Evolutionary conservation across 768 basidiomycete species (phyloP).

Genomic region (Albatrellus ellisii): DNA sequence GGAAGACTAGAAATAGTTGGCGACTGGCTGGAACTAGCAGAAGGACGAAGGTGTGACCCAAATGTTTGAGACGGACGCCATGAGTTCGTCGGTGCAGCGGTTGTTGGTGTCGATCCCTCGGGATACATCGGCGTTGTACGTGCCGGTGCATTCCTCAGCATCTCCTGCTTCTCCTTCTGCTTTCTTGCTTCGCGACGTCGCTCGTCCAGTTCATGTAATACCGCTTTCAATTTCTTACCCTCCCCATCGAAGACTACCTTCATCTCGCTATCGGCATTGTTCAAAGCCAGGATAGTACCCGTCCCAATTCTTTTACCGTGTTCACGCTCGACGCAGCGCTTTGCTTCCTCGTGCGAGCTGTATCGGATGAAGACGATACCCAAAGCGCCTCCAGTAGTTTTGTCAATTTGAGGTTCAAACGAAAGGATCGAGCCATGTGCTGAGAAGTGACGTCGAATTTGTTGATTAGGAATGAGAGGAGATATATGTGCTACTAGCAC

Average conservation of each 20-base stretch:
- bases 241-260: slow-evolving; percentile 74
- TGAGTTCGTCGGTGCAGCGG: slow-evolving; percentile 1
- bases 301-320: slow-evolving; percentile 50
- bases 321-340: slow-evolving; percentile 47
- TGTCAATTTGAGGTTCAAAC: slow-evolving; percentile 71
- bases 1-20: slow-evolving; percentile 5
- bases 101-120: slow-evolving; percentile 4
- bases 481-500: slow-evolving; percentile 65
- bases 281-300: slow-evolving; percentile 23
- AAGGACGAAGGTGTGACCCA: slow-evolving; percentile 9
- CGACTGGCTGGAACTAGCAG: slow-evolving; percentile 5
- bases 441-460: slow-evolving; percentile 54
- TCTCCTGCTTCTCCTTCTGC: slow-evolving; percentile 29
- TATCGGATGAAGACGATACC: slow-evolving; percentile 74
- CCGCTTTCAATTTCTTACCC: slow-evolving; percentile 45
- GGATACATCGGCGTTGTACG: slow-evolving; percentile 6
- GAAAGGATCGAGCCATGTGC: slow-evolving; percentile 46
- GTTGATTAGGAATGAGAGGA: slow-evolving; percentile 51
- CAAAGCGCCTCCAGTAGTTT: slow-evolving; percentile 65
- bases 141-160: slow-evolving; percentile 15
- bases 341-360: slow-evolving; percentile 52
- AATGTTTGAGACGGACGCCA: slow-evolving; percentile 22
- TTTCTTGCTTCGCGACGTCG: slow-evolving; percentile 33
- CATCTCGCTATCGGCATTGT: slow-evolving; percentile 45
- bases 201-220: slow-evolving; percentile 51